Percentiles rank a stretch among this genome's conserved stretches.
phyloP scores from a whole-genome alignment of 2,329 filamentous ascomycete genomes.

The Colletotrichum paranaense region DNA sequence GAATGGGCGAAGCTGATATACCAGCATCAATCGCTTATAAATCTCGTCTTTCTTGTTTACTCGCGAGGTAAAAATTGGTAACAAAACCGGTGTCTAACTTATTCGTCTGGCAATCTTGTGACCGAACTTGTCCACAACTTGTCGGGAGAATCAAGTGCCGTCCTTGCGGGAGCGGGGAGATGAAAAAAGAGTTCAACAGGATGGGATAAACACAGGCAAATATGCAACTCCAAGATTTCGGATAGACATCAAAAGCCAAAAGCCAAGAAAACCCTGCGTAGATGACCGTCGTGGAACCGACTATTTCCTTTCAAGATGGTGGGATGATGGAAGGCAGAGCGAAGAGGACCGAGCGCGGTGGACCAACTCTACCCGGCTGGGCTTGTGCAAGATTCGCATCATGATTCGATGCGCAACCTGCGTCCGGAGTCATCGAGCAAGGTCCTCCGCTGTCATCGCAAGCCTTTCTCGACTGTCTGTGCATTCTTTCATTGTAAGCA shows the following conservation, averaged over 20 bases:
- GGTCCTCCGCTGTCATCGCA: slow-evolving; percentile 4
- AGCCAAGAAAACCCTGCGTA: not conserved
- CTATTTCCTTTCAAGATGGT: not conserved
- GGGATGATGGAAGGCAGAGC: not conserved
- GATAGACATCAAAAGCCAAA: not conserved
- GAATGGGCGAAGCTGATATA: not conserved
- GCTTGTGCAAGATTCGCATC: not conserved
- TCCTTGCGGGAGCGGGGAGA: not conserved
- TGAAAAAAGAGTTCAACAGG: not conserved
- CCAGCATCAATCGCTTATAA: not conserved
- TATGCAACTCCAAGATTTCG: not conserved
- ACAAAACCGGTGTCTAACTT: not conserved
- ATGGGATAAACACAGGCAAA: not conserved
- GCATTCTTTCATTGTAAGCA: not conserved
- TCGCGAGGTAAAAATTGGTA: not conserved
- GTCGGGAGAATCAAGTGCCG: not conserved
- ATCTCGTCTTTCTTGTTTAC: not conserved
- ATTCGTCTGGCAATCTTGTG: not conserved
- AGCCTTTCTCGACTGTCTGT: not conserved
- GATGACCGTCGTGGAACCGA: not conserved
- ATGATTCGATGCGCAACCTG: slow-evolving; percentile 6
- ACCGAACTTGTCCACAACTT: not conserved
- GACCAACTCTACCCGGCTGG: not conserved
- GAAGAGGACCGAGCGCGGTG: not conserved
- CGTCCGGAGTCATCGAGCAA: slow-evolving; percentile 1